Conservation (phyloP, 371 early-diverging fungal species). For the Zychaea mexicana region DNA sequence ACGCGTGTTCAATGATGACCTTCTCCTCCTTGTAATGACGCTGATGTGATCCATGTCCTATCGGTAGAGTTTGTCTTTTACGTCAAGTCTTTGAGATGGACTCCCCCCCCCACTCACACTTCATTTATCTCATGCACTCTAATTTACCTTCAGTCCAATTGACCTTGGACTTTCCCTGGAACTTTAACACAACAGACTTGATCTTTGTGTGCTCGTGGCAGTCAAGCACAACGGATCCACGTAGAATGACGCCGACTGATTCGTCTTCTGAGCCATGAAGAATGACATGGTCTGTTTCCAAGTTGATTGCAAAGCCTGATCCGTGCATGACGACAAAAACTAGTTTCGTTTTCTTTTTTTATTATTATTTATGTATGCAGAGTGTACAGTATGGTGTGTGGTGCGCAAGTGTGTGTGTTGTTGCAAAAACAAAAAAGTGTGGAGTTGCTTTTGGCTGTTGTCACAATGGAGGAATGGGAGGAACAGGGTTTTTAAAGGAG, state of each 20-base stretch:
- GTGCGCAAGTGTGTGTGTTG: too few relatives aligned
- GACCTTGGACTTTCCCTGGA: slow-evolving; percentile 46
- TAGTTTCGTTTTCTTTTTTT: too few relatives aligned
- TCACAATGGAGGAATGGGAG: too few relatives aligned
- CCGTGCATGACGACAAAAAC: slow-evolving; percentile 11
- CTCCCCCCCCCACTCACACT: too few relatives aligned
- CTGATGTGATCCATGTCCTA: slow-evolving; percentile 49
- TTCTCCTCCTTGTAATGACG: slow-evolving; percentile 44
- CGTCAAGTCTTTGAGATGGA: not conserved
- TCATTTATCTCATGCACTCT: too few relatives aligned
- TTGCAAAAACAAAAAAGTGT: too few relatives aligned
- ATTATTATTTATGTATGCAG: too few relatives aligned
- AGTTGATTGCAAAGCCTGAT: slow-evolving; percentile 40
- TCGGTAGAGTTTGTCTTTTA: not conserved
- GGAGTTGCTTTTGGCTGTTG: too few relatives aligned
- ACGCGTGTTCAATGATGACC: slow-evolving; percentile 45
- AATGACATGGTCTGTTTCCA: slow-evolving; percentile 43
- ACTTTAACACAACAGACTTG: slow-evolving; percentile 38
- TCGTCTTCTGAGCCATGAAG: slow-evolving; percentile 48
- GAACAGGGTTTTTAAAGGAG: too few relatives aligned
- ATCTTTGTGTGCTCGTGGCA: slow-evolving; percentile 47
- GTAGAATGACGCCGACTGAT: slow-evolving; percentile 48
- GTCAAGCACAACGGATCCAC: slow-evolving; percentile 42
- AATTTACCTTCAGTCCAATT: slow-evolving; percentile 50
- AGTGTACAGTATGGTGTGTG: too few relatives aligned